Evolutionary conservation across 352 stramenopile genomes (phyloP).

Genomic region (Phytopythium aichiense): DNA sequence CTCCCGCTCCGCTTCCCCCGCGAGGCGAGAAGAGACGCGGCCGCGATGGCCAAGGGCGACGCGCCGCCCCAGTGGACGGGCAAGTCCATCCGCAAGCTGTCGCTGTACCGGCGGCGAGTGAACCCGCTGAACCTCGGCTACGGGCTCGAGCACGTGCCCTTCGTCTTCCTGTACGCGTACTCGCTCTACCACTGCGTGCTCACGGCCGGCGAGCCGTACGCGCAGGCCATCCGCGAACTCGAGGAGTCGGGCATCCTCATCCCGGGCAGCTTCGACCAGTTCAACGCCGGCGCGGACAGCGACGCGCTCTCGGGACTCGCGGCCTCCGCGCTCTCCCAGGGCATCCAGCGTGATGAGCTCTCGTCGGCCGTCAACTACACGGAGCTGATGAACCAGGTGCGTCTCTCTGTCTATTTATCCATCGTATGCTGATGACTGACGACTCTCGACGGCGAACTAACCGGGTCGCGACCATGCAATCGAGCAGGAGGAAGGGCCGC

Average conservation of each 20-base stretch:
- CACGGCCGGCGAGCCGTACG: conserved; percentile 64
- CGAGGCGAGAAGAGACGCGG: background rate
- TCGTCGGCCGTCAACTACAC: conserved; percentile 52
- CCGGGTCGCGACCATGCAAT: background rate
- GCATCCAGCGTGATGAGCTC: conserved; percentile 47
- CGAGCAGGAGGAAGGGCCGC: conserved; percentile 48
- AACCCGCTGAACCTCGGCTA: conserved; percentile 62
- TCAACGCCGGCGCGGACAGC: conserved; percentile 19
- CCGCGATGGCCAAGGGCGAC: conserved; percentile 30
- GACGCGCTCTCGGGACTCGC: conserved; percentile 53
- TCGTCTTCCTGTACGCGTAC: conserved; percentile 65
- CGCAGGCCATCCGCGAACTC: conserved; percentile 69
- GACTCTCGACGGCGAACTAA: background rate
- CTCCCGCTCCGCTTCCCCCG: background rate
- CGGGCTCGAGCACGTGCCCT: conserved; percentile 66
- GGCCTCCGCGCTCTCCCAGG: conserved; percentile 65
- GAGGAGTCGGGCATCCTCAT: conserved; percentile 56
- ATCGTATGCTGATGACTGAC: too few relatives aligned
- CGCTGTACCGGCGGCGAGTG: conserved; percentile 49
- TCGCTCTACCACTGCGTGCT: conserved; percentile 66
- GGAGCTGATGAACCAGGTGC: conserved; percentile 34
- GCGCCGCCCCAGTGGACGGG: conserved; percentile 56
- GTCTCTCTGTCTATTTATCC: too few relatives aligned
- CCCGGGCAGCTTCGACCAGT: conserved; percentile 18
- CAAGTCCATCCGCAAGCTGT: conserved; percentile 64